A percentile compares a stretch with the other conserved stretches of the same genome.
Evolutionary conservation across 495 filamentous ascomycete genomes (phyloP).

Genomic region (Neurospora sp.): DNA sequence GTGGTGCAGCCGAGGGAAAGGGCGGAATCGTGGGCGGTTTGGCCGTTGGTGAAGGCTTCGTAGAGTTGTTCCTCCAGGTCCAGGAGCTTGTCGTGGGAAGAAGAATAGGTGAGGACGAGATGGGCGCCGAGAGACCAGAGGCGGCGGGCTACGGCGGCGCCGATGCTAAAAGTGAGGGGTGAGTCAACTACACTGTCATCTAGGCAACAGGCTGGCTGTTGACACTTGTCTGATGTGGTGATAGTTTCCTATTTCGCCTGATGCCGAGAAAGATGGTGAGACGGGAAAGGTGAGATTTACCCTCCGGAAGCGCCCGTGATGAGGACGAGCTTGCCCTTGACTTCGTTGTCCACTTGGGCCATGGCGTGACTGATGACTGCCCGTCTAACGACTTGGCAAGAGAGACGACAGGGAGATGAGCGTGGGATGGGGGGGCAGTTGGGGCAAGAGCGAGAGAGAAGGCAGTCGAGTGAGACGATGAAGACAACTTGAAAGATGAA

Average conservation of each 20-base stretch:
- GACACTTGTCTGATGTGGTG: not conserved
- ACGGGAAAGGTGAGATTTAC: constrained; percentile 27
- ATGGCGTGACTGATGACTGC: no score
- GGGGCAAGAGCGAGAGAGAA: not conserved
- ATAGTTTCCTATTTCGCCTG: not conserved
- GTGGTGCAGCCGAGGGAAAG: not conserved
- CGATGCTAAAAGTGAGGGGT: constrained; percentile 36
- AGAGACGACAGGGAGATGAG: not conserved
- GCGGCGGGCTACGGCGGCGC: constrained; percentile 47
- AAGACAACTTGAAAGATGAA: not conserved
- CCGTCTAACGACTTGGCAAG: not conserved
- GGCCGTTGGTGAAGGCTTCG: constrained; percentile 4
- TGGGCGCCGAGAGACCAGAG: constrained; percentile 43
- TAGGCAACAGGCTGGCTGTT: not conserved
- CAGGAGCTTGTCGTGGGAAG: constrained; percentile 37
- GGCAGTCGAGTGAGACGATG: not conserved
- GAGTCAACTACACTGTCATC: not conserved
- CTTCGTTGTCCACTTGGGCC: constrained; percentile 36
- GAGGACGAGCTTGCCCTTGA: constrained; percentile 49
- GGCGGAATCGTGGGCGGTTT: constrained; percentile 14
- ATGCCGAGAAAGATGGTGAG: not conserved
- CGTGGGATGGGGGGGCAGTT: not conserved
- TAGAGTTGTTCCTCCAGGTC: constrained; percentile 31
- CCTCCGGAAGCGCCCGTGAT: constrained; percentile 59
- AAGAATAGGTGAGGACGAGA: constrained; percentile 54